Conservation (phyloP, 2,329 filamentous ascomycete genomes). For the Cladosporium sp. region DNA sequence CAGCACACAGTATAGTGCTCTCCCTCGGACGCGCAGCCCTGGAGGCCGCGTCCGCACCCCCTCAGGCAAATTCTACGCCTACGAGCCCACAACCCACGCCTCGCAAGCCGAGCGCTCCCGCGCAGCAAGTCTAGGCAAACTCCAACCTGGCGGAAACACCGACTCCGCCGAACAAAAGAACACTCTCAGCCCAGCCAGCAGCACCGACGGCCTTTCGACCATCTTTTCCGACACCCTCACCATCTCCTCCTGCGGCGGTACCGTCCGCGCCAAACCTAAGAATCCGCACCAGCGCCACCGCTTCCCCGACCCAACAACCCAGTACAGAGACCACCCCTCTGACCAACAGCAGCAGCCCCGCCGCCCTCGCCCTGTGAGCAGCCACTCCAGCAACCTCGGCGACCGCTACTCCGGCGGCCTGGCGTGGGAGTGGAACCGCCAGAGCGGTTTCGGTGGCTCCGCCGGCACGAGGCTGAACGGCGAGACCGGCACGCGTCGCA, state of each 20-base stretch:
- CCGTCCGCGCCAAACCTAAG: conserved; percentile 15
- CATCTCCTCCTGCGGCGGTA: conserved; percentile 18
- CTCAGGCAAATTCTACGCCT: conserved; percentile 29
- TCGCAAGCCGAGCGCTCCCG: conserved; percentile 32
- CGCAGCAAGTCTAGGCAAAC: conserved; percentile 27
- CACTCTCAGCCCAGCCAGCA: conserved; percentile 21
- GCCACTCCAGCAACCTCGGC: conserved; percentile 12
- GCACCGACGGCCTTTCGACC: conserved; percentile 19
- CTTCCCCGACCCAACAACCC: conserved; percentile 2
- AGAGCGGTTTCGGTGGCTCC: conserved; percentile 39
- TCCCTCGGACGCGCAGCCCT: conserved; percentile 17
- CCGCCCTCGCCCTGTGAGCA: conserved; percentile 13
- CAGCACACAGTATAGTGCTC: conserved; percentile 20
- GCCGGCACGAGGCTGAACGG: conserved; percentile 39
- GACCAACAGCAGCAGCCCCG: neutral
- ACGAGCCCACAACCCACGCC: conserved; percentile 29
- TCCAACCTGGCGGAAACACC: neutral
- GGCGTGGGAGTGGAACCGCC: conserved; percentile 41
- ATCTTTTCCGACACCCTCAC: conserved; percentile 20
- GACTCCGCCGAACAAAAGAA: neutral
- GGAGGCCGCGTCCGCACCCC: conserved; percentile 26
- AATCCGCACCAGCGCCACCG: conserved; percentile 5
- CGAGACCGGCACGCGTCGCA: conserved; percentile 33
- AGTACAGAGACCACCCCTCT: neutral
- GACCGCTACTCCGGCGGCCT: conserved; percentile 43